Evolutionary conservation across 129 eudicot genomes (phyloP).

Genomic region (Centaurea solstitialis): DNA sequence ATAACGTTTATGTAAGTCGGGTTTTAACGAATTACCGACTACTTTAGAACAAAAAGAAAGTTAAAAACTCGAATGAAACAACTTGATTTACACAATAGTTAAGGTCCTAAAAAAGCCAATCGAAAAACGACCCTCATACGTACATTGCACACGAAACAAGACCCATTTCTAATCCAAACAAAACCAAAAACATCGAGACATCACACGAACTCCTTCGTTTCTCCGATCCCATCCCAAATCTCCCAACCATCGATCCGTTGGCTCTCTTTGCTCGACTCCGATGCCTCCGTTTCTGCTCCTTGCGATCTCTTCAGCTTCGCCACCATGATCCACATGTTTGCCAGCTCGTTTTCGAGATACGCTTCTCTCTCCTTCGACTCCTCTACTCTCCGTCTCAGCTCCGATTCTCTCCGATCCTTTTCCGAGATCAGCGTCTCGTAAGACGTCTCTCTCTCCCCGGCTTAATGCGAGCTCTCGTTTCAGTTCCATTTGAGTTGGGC

Average conservation of each 20-base stretch:
- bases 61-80: not conserved
- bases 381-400: constrained; percentile 66
- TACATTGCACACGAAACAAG: not conserved
- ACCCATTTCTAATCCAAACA: constrained; percentile 5
- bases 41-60: not conserved
- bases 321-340: constrained; percentile 98
- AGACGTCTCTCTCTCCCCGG: constrained; percentile 78
- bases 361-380: constrained; percentile 92
- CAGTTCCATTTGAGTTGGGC: constrained; percentile 47
- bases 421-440: constrained; percentile 69
- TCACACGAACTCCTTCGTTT: constrained; percentile 25
- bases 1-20: too few species aligned
- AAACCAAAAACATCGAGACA: not conserved
- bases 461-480: constrained; percentile 75
- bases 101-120: not conserved
- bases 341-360: constrained; percentile 93
- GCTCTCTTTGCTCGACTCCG: constrained; percentile 47
- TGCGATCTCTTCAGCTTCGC: constrained; percentile 82
- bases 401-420: constrained; percentile 68
- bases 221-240: constrained; percentile 22
- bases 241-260: constrained; percentile 27
- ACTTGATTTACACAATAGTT: constrained; percentile 23
- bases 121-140: constrained; percentile 2
- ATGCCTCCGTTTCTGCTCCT: constrained; percentile 54
- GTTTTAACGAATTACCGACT: not conserved